phyloP scores from a whole-genome alignment of 1,284 basidiomycete species.

The Tausonia pullulans region DNA sequence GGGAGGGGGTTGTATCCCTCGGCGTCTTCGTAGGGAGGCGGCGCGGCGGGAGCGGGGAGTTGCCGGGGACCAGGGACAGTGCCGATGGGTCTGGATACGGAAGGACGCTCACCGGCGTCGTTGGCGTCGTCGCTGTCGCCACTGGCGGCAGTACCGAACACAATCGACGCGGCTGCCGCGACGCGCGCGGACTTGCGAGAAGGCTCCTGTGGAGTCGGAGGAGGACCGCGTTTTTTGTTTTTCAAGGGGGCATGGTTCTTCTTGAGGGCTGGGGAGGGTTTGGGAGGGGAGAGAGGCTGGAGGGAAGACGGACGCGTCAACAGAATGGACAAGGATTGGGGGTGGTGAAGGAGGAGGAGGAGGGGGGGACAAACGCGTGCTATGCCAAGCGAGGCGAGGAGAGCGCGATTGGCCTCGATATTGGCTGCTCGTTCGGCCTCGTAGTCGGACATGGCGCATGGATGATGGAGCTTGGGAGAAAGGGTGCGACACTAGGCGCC shows the following conservation, averaged over 20 bases:
- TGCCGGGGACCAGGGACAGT: background rate
- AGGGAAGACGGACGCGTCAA: background rate
- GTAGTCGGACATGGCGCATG: slow-evolving; percentile 11
- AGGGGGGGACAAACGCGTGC: background rate
- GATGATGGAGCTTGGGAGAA: too few relatives aligned
- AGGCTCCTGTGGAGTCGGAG: background rate
- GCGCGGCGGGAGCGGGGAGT: background rate
- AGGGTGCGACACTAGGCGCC: too few relatives aligned
- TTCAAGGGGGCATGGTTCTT: background rate
- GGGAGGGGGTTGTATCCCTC: background rate
- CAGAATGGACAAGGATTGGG: background rate
- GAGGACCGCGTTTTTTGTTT: slow-evolving; percentile 5
- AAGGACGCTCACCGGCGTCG: background rate
- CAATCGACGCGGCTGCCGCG: background rate
- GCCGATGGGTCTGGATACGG: background rate
- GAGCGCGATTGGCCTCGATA: slow-evolving; percentile 10
- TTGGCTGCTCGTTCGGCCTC: slow-evolving; percentile 9
- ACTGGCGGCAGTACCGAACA: background rate
- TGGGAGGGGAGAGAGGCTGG: background rate
- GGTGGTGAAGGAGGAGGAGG: background rate
- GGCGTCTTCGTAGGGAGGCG: background rate
- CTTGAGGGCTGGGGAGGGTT: background rate
- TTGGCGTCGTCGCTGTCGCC: background rate
- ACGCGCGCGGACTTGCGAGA: slow-evolving; percentile 9
- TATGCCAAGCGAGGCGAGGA: slow-evolving; percentile 5